phyloP scores from a whole-genome alignment of 2,329 filamentous ascomycete species.

The Trichoderma sp. region DNA sequence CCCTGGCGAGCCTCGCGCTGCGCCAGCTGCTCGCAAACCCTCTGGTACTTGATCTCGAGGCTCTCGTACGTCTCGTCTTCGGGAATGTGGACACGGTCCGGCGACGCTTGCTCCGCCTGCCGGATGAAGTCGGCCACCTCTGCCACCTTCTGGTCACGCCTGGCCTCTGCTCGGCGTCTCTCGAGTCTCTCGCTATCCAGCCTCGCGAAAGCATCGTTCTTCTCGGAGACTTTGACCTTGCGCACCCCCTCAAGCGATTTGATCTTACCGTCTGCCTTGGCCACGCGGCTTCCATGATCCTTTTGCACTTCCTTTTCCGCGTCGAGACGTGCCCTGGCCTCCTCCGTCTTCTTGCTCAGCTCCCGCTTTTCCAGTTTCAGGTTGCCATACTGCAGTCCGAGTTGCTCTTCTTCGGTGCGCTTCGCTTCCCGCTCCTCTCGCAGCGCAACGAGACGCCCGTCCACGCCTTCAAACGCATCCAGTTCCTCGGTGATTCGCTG shows the following conservation, averaged over 20 bases:
- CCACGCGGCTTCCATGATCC: slow-evolving; percentile 51
- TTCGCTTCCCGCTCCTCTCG: slow-evolving; percentile 59
- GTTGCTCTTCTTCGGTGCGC: slow-evolving; percentile 52
- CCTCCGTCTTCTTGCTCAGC: slow-evolving; percentile 49
- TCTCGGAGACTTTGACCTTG: slow-evolving; percentile 58
- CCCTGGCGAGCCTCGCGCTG: slow-evolving; percentile 61
- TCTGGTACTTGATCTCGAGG: slow-evolving; percentile 57
- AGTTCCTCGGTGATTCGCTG: slow-evolving; percentile 58
- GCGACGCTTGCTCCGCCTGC: slow-evolving; percentile 57
- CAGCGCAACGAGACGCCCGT: slow-evolving; percentile 64
- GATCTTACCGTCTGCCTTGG: slow-evolving; percentile 59
- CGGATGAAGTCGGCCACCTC: slow-evolving; percentile 56
- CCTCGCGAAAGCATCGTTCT: slow-evolving; percentile 61
- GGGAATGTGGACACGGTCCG: slow-evolving; percentile 62
- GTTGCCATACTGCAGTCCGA: slow-evolving; percentile 59
- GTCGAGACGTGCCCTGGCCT: slow-evolving; percentile 44
- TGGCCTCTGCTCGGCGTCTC: slow-evolving; percentile 49
- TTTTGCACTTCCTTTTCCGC: slow-evolving; percentile 41
- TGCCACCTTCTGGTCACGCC: slow-evolving; percentile 50
- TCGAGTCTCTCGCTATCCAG: slow-evolving; percentile 53
- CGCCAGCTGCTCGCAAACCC: slow-evolving; percentile 60
- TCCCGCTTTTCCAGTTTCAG: slow-evolving; percentile 53
- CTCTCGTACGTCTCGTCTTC: slow-evolving; percentile 64
- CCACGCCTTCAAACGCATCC: slow-evolving; percentile 67
- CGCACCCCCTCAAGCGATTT: slow-evolving; percentile 53